Evolutionary conservation across 345 rosid genomes (phyloP).

Genomic region (Turritis glabra): DNA sequence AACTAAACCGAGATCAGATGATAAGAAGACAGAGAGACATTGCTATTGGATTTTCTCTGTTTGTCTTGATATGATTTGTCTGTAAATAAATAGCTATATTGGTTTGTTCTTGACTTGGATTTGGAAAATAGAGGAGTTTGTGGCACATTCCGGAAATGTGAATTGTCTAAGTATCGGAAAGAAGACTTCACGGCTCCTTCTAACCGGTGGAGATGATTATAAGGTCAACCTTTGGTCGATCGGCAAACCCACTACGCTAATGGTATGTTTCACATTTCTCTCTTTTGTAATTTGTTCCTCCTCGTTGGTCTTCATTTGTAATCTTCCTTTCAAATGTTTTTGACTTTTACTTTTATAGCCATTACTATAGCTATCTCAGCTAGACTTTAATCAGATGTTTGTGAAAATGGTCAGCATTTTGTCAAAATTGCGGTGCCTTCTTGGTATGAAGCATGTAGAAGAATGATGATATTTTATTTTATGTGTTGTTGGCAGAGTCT

Average conservation of each 20-base stretch:
- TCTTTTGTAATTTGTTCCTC: not conserved
- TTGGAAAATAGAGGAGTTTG: conserved; percentile 77
- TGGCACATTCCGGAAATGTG: conserved; percentile 85
- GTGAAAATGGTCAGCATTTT: not conserved
- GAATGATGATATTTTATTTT: not conserved
- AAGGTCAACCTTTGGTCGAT: conserved; percentile 94
- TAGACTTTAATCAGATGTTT: not conserved
- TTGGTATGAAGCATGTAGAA: not conserved
- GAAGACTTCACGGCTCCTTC: conserved; percentile 68
- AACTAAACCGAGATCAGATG: not conserved
- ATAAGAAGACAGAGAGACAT: conserved; percentile 7
- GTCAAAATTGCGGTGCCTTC: not conserved
- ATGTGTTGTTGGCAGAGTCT: conserved; percentile 37
- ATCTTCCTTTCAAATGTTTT: not conserved
- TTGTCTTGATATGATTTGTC: conserved; percentile 1
- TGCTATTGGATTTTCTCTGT: not conserved
- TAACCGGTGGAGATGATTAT: conserved; percentile 93
- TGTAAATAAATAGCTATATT: not conserved
- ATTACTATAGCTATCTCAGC: not conserved
- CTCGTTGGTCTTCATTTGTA: not conserved
- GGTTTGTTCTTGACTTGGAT: conserved; percentile 49
- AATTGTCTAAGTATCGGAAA: conserved; percentile 84
- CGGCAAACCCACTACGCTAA: conserved; percentile 77
- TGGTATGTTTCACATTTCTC: conserved; percentile 52
- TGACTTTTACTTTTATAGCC: not conserved